phyloP scores from a whole-genome alignment of 257 asterid species.

The Lantana camara region DNA sequence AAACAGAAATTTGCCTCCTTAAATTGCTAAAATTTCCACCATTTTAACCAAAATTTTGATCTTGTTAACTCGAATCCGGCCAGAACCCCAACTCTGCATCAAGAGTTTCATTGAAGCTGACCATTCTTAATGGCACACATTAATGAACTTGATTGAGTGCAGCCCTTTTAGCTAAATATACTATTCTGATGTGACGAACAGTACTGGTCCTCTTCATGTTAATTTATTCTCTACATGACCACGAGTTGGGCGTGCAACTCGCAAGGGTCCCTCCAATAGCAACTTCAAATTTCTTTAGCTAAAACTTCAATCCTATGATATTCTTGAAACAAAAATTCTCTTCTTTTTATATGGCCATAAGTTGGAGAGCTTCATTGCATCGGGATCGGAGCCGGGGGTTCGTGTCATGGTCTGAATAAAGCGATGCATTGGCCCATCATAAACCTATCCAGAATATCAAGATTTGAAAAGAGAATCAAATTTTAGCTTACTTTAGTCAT shows the following conservation, averaged over 20 bases:
- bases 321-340: conserved; percentile 20
- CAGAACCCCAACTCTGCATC: background rate
- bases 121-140: conserved; percentile 12
- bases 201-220: conserved; percentile 1
- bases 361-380: conserved; percentile 37
- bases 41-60: too few relatives aligned
- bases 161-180: background rate
- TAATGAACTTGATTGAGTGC: background rate
- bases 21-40: too few relatives aligned
- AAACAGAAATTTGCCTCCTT: too few relatives aligned
- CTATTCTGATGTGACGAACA: conserved; percentile 6
- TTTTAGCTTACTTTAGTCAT: background rate
- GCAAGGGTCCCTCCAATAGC: conserved; percentile 34
- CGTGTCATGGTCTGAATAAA: conserved; percentile 28
- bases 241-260: conserved; percentile 24
- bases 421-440: conserved; percentile 33
- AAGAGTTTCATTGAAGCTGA: conserved; percentile 15
- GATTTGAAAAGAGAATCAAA: conserved; percentile 19
- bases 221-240: conserved; percentile 2
- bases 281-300: conserved; percentile 23
- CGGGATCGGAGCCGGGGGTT: conserved; percentile 37
- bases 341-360: conserved; percentile 40
- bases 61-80: too few relatives aligned
- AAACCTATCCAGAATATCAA: conserved; percentile 19
- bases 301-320: conserved; percentile 20